Conservation (phyloP, 306 rosid genomes). For the Lathyrus oleraceus region DNA sequence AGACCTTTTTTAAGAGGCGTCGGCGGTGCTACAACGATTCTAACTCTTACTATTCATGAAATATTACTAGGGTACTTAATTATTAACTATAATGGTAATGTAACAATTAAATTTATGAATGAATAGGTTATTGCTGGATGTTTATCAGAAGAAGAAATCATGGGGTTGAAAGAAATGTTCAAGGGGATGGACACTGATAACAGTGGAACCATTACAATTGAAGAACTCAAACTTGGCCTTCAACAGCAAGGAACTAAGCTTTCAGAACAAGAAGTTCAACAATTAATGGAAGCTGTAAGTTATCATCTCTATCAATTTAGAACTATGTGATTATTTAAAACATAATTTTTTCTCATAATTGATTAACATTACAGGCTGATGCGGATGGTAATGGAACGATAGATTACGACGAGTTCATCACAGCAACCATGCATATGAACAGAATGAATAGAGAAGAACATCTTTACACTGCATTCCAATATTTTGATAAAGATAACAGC, state of each 20-base stretch:
- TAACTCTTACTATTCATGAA: too few species aligned
- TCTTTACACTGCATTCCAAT: slow-evolving; percentile 92
- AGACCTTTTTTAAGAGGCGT: too few species aligned
- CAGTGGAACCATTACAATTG: slow-evolving; percentile 90
- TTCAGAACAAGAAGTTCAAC: slow-evolving; percentile 76
- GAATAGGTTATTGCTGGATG: slow-evolving; percentile 88
- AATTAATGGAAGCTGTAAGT: slow-evolving; percentile 86
- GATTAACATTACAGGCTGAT: slow-evolving; percentile 64
- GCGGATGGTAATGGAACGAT: slow-evolving; percentile 94
- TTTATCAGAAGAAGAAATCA: slow-evolving; percentile 88
- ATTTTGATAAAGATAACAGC: slow-evolving; percentile 89
- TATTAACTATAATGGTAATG: neutral
- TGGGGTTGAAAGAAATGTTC: slow-evolving; percentile 91
- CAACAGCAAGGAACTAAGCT: slow-evolving; percentile 83
- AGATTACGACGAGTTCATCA: slow-evolving; percentile 93
- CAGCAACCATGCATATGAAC: slow-evolving; percentile 95
- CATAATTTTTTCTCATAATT: slow-evolving; percentile 4
- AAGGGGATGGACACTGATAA: slow-evolving; percentile 78
- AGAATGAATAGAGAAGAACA: slow-evolving; percentile 96
- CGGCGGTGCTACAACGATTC: too few species aligned
- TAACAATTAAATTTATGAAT: neutral
- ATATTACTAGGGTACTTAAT: neutral
- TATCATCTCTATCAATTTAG: neutral
- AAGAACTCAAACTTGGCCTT: slow-evolving; percentile 90
- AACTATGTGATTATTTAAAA: neutral